phyloP scores from a whole-genome alignment of 176 grass and related monocot species.

The Chrysopogon serrulatus region DNA sequence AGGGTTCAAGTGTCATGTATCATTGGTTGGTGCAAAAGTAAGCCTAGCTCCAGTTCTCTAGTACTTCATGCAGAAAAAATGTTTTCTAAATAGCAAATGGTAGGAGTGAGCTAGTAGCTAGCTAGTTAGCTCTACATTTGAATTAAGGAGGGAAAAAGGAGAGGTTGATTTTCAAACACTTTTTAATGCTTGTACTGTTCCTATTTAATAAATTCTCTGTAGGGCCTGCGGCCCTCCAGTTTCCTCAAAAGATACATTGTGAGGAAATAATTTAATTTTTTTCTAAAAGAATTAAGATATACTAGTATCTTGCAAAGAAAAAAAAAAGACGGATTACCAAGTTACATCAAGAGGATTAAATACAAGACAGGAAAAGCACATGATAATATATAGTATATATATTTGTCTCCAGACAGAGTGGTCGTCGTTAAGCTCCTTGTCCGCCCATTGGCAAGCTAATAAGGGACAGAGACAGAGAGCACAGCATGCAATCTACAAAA shows the following conservation, averaged over 20 bases:
- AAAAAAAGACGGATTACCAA: neutral
- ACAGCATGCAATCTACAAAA: constrained; percentile 9
- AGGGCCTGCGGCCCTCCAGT: no score
- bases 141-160: no score
- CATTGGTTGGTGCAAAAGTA: neutral
- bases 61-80: neutral
- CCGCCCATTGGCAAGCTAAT: neutral
- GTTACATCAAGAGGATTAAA: neutral
- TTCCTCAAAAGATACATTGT: no score
- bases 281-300: neutral
- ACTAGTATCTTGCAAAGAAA: neutral
- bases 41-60: neutral
- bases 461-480: neutral
- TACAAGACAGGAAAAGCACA: neutral
- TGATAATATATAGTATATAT: neutral
- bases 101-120: no score
- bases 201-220: no score
- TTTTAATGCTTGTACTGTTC: no score
- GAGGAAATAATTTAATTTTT: neutral
- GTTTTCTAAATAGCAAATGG: no score
- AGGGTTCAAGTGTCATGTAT: no score
- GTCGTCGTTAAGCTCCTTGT: constrained; percentile 22
- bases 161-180: no score
- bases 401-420: neutral
- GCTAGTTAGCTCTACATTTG: no score